phyloP scores from a whole-genome alignment of 495 filamentous ascomycete species.

The Recurvomyces mirabilis region DNA sequence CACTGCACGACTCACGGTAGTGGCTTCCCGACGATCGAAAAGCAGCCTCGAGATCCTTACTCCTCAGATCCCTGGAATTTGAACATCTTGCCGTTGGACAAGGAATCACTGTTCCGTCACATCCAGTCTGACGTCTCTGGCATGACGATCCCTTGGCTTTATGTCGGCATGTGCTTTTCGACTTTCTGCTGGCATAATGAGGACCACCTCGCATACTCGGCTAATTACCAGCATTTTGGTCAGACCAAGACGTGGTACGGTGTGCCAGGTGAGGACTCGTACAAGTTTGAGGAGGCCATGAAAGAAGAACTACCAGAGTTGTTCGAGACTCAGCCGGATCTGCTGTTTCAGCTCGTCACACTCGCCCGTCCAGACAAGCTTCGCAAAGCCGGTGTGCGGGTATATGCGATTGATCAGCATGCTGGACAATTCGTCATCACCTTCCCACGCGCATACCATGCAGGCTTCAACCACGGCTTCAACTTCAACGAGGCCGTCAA shows the following conservation, averaged over 20 bases:
- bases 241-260: conserved; percentile 99
- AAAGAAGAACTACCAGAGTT: conserved; percentile 87
- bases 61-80: conserved; percentile 91
- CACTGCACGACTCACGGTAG: conserved; percentile 97
- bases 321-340: conserved; percentile 92
- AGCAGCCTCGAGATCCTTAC: conserved; percentile 75
- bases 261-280: conserved; percentile 84
- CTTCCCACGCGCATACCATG: conserved; percentile 35
- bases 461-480: conserved; percentile 56
- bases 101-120: conserved; percentile 86
- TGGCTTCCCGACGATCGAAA: conserved; percentile 92
- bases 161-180: conserved; percentile 99
- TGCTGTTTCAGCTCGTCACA: conserved; percentile 94
- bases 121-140: conserved; percentile 99
- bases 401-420: conserved; percentile 85
- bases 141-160: conserved; percentile 99
- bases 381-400: conserved; percentile 85
- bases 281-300: conserved; percentile 94
- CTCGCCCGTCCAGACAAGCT: conserved; percentile 87
- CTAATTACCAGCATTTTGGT: conserved; percentile 98
- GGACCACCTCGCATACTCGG: conserved; percentile 94
- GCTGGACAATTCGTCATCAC: conserved; percentile 96
- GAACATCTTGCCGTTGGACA: conserved; percentile 81
- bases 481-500: conserved; percentile 99
- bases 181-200: conserved; percentile 99